phyloP scores from a whole-genome alignment of 305 asterid genomes.

The Fraxinus ornus region DNA sequence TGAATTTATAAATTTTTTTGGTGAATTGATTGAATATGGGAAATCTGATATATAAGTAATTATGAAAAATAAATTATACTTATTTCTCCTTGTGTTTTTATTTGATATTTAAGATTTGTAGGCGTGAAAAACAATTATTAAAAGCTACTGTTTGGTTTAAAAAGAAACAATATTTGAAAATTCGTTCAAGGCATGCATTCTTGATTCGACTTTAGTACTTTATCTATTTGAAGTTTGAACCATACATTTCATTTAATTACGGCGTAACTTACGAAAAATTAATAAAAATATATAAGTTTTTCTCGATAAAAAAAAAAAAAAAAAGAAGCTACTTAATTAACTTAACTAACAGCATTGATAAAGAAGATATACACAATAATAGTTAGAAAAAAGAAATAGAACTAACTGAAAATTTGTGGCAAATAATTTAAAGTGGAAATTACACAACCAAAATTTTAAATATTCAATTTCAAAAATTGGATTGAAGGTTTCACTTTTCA shows the following conservation, averaged over 20 bases:
- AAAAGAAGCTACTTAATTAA: conserved; percentile 10
- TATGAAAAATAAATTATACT: neutral
- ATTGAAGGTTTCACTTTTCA: too few species aligned
- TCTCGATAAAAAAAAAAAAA: conserved; percentile 5
- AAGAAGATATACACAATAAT: neutral
- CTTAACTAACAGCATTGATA: neutral
- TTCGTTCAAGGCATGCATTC: neutral
- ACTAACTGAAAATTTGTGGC: neutral
- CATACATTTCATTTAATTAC: neutral
- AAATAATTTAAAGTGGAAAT: neutral
- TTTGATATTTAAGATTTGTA: neutral
- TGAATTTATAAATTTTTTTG: conserved; percentile 10
- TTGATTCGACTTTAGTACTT: neutral
- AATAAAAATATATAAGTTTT: neutral
- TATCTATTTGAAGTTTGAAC: neutral
- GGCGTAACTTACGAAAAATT: neutral
- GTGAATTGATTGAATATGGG: neutral
- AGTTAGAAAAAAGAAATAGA: neutral
- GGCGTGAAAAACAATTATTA: neutral
- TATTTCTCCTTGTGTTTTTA: neutral
- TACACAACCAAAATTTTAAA: too few species aligned
- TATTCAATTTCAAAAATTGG: too few species aligned
- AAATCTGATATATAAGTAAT: neutral
- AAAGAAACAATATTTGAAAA: neutral
- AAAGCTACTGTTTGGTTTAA: neutral